Percentiles rank a stretch among this genome's conserved stretches.
phyloP scores from a whole-genome alignment of 345 rosid genomes.

The Eucalyptus polyanthemos region DNA sequence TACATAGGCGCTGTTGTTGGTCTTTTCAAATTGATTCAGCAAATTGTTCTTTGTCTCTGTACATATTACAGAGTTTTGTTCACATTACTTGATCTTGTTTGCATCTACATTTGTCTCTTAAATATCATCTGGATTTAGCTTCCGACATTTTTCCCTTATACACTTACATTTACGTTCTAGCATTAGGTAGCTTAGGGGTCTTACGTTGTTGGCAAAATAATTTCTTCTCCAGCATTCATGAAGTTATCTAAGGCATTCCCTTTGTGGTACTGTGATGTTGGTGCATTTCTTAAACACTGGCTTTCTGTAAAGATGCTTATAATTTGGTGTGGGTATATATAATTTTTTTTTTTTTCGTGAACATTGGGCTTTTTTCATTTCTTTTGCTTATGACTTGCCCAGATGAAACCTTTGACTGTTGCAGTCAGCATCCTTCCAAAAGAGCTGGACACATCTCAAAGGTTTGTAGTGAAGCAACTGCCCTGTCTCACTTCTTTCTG shows the following conservation, averaged over 20 bases:
- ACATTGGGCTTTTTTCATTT: not conserved
- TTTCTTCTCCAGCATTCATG: not conserved
- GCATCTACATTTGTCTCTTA: not conserved
- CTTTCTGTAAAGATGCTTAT: not conserved
- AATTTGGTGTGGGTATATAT: not conserved
- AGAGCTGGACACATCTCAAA: slow-evolving; percentile 9
- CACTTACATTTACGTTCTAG: not conserved
- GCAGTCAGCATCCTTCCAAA: slow-evolving; percentile 2
- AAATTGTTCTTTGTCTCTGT: not conserved
- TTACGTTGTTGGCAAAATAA: not conserved
- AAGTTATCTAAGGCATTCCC: not conserved
- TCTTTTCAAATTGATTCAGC: not conserved
- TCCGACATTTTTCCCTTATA: not conserved
- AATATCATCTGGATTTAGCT: not conserved
- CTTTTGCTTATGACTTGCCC: not conserved
- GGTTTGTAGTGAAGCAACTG: slow-evolving; percentile 8
- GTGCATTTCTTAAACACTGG: not conserved
- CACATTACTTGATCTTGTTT: not conserved
- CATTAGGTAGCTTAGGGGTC: not conserved
- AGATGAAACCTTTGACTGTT: slow-evolving; percentile 17
- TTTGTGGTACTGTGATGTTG: not conserved
- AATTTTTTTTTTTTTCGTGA: not conserved
- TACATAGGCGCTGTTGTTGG: not conserved
- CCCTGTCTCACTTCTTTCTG: not conserved
- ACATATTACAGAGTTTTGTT: not conserved